Evolutionary conservation across 106 monocot species (phyloP), one percentile per base, ranked within the genome.

Genomic region (Amphibolis antarctica): DNA sequence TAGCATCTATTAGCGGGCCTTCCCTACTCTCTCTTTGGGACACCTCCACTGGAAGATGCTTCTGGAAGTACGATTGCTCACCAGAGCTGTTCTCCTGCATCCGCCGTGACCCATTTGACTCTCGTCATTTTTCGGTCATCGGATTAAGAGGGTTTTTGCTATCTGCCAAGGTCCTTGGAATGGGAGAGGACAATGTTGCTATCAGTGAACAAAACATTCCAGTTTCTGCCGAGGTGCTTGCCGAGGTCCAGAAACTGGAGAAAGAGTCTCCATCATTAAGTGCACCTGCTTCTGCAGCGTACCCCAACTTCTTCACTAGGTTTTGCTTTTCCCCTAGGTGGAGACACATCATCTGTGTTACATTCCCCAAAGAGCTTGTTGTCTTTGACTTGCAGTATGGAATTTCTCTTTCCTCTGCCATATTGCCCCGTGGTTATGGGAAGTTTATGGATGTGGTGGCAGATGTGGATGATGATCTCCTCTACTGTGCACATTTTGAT

Each of bases 51-150:
- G 85, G 73, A 20, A 75, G 78, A 46, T 91, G 90, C 62, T 65
- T 91, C 78, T 98, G 98, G 98, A 90, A 85, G 73, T 91, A 87
- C 67, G 91, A 98, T 61, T 72, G 87, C 30, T 65, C 82, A 10
- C 87, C 91, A 9, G 98, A 98, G 77, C 77, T 71, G 51, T 80
- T 98, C 55, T 78, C 80, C 46, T 91, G 91, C 66, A 60, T 98
- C 74, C 86, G 91, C 48, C 91, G 90, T 42, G 98, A 98, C 59
- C 98, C 98, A 13, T 98, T 88, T 68, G 98, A 98, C 50, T 59
- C 70, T 12, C 46, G 91, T 46, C 98, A 98, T 47, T 76, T 98
- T 51, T 87, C 84, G 71, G 47, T 65, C 9, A 53, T 98, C 29
- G 76, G 84, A 27, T 78, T 98, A 44, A 67, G 76, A 1, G 98